Evolutionary conservation across 2,329 filamentous ascomycete species (phyloP), one percentile per base, ranked within the genome.

Genomic region (Metarhizium humberi): DNA sequence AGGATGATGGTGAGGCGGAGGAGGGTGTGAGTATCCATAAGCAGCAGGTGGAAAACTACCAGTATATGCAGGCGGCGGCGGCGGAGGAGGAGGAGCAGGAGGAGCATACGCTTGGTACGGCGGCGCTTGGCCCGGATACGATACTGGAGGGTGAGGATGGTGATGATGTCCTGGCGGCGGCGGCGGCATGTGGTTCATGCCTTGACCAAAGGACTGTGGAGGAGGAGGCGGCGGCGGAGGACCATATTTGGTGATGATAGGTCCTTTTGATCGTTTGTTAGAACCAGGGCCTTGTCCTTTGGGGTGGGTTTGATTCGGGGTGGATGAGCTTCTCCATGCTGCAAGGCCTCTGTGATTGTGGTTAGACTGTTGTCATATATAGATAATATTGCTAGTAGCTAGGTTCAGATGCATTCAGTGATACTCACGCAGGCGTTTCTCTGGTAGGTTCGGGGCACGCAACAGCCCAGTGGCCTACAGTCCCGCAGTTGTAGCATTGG

Each of bases 401-500:
- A 6, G n/a, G 43, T 16, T 5, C 14, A 25, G 25, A 20, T 3
- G 50, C 25, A 42, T 34, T 20, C 18, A 16, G 25, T 51, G 8
- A 36, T 18, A 75, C 78, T 76, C 73, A 81, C 79, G 73, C 75
- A 59, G 76, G 76, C 49, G 73, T 71, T 59, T 69, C 65, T 58
- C 76, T 69, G 29, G 75, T 77, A 25, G 75, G 73, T 57, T 79
- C 74, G 7, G 77, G 78, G 62, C 79, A 82, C 51, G 76, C 77
- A 53, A 80, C 67, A 13, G 76, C 69, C 71, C 77, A 81, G 62
- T 82, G 79, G 4, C 76, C 75, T 34, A 68, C 66, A 50, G 67
- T 64, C 53, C 78, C 77, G 60, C 79, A 82, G 62, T 80, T 81
- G 64, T 80, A 81, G 65, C 79, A 82, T 59, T 72, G 66, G 51